phyloP scores from a whole-genome alignment of 208 protist genomes.

The Chromosphaera perkinsii region DNA sequence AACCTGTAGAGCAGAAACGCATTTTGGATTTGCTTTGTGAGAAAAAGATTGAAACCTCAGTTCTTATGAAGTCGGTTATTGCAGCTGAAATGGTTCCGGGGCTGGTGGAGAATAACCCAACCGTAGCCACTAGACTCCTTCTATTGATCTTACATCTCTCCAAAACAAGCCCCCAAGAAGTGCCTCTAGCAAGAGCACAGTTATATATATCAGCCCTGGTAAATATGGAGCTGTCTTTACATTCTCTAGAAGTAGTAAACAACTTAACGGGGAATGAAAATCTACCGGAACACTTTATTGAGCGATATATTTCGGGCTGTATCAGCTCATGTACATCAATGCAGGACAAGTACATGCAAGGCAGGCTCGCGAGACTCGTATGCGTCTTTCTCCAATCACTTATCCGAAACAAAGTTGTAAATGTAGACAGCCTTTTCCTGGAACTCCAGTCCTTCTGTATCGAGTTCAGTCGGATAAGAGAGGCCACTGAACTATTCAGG shows the following conservation, averaged over 20 bases:
- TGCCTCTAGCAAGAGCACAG: neutral
- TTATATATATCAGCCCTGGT: constrained; percentile 65
- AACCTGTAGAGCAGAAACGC: too few relatives aligned
- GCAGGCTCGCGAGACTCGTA: constrained; percentile 51
- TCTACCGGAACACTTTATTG: constrained; percentile 67
- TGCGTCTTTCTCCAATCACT: constrained; percentile 72
- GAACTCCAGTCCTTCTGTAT: constrained; percentile 70
- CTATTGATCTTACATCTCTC: constrained; percentile 31
- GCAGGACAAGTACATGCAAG: constrained; percentile 66
- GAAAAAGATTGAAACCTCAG: too few relatives aligned
- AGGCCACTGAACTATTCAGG: constrained; percentile 69
- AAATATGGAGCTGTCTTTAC: constrained; percentile 66
- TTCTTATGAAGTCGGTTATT: too few relatives aligned
- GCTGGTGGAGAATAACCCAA: constrained; percentile 70
- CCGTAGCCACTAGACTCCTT: constrained; percentile 66
- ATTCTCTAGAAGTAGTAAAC: constrained; percentile 77
- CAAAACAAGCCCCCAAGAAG: neutral
- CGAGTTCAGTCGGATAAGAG: constrained; percentile 64
- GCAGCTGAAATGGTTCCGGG: constrained; percentile 56
- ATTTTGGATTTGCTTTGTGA: too few relatives aligned
- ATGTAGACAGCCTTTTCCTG: constrained; percentile 57
- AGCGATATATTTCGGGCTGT: constrained; percentile 76
- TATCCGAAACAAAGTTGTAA: constrained; percentile 72
- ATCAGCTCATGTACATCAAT: constrained; percentile 65
- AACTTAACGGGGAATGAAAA: constrained; percentile 61